Percentiles rank a stretch among this genome's conserved stretches.
Conservation (phyloP, 2,329 filamentous ascomycete genomes). For the Stemphylium lycopersici region DNA sequence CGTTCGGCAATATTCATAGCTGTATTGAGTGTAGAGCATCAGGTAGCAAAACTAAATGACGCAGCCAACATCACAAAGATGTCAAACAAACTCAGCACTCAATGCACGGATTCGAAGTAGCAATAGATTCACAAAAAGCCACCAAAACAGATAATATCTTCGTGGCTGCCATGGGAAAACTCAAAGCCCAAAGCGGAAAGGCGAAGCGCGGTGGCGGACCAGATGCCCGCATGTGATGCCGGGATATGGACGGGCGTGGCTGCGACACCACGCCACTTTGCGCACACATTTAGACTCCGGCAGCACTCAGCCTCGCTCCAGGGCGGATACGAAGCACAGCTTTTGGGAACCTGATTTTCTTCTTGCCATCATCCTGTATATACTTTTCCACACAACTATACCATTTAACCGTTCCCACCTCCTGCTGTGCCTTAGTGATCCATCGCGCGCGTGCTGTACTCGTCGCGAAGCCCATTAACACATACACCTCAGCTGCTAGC, state of each 20-base stretch:
- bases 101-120: no score
- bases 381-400: constrained; percentile 4
- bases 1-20: no score
- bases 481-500: constrained; percentile 13
- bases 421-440: constrained; percentile 9
- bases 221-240: background rate
- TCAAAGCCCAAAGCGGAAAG: background rate
- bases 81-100: no score
- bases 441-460: constrained; percentile 10
- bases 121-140: no score
- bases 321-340: constrained; percentile 17
- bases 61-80: no score
- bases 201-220: constrained; percentile 8
- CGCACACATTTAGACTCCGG: constrained; percentile 8
- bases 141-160: no score
- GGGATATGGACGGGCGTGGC: constrained; percentile 17
- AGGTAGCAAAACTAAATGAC: no score
- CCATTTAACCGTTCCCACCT: constrained; percentile 1
- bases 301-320: constrained; percentile 39
- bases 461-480: constrained; percentile 23
- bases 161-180: no score
- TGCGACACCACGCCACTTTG: constrained; percentile 24
- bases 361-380: constrained; percentile 15
- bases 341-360: constrained; percentile 1
- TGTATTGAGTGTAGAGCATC: no score